phyloP scores from a whole-genome alignment of 352 stramenopile species.

The Globisporangium nodosum region DNA sequence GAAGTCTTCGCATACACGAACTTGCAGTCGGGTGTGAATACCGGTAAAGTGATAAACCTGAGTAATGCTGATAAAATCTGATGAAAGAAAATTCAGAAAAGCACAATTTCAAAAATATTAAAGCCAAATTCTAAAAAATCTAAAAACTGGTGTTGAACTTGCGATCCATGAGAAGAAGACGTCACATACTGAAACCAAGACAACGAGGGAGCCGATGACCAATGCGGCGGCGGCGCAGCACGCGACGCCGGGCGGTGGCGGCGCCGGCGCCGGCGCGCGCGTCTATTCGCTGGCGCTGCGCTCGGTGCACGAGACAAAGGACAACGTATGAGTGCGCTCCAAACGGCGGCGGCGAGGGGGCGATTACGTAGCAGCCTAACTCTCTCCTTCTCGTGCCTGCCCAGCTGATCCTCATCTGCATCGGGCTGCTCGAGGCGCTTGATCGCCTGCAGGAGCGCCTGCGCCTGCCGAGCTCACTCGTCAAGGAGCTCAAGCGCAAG shows the following conservation, averaged over 20 bases:
- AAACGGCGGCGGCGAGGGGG: background rate
- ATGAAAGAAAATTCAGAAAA: no score
- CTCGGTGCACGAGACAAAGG: constrained; percentile 66
- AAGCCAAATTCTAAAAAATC: no score
- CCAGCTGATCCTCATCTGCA: constrained; percentile 75
- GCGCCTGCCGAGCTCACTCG: constrained; percentile 54
- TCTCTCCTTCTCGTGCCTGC: no score
- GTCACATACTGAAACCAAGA: no score
- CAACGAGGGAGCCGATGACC: no score
- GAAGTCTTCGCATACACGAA: no score
- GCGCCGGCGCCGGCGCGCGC: constrained; percentile 21
- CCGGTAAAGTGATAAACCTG: no score
- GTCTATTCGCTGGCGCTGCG: constrained; percentile 57
- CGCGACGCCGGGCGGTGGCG: constrained; percentile 16
- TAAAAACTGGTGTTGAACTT: background rate
- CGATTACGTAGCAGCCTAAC: no score
- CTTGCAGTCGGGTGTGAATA: no score
- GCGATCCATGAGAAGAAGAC: background rate
- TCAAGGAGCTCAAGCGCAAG: constrained; percentile 71
- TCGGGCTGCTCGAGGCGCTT: constrained; percentile 66
- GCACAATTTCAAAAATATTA: no score
- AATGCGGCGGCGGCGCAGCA: constrained; percentile 9
- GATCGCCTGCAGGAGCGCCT: constrained; percentile 70
- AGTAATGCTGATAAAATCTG: no score
- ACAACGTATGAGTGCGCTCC: constrained; percentile 33